These are phyloP conservation scores for Penicillium samsonianum DNA, from an alignment of 495 filamentous ascomycete genomes.

Conservation along the genomic window DNA sequence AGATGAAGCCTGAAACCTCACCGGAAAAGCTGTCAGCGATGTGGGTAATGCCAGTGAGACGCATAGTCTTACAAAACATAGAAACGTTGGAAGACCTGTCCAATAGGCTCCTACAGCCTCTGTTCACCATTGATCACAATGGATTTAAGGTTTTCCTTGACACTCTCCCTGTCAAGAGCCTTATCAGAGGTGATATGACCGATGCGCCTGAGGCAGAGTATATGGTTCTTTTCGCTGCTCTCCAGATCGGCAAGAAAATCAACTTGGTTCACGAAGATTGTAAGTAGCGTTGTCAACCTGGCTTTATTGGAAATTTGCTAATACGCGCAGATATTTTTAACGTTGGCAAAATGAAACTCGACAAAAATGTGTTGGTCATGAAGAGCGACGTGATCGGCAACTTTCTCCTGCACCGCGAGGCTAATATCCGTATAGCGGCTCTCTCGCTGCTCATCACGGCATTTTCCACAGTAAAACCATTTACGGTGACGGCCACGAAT, in stretches of 20 bases:
- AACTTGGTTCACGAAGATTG: constrained; percentile 74
- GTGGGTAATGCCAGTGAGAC: constrained; percentile 41
- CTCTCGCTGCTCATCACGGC: constrained; percentile 74
- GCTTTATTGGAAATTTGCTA: constrained; percentile 5
- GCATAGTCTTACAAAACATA: constrained; percentile 47
- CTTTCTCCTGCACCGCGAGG: constrained; percentile 63
- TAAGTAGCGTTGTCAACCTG: constrained; percentile 38
- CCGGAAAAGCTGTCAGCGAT: constrained; percentile 23
- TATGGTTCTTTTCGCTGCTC: constrained; percentile 63
- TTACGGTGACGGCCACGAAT: constrained; percentile 57
- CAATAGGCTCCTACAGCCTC: constrained; percentile 68
- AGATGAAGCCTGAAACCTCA: constrained; percentile 33
- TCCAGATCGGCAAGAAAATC: constrained; percentile 77
- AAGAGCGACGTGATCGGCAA: constrained; percentile 45
- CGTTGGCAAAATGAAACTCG: constrained; percentile 16
- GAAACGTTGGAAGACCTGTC: constrained; percentile 66
- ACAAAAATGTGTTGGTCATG: constrained; percentile 31
- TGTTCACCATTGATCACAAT: constrained; percentile 61
- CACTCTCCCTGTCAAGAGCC: constrained; percentile 40
- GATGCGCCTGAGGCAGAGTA: constrained; percentile 52
- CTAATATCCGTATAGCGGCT: constrained; percentile 68
- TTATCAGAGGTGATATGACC: constrained; percentile 43
- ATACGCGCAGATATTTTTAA: constrained; percentile 35
- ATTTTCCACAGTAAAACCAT: constrained; percentile 66
- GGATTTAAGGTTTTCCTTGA: constrained; percentile 60